Evolutionary conservation across 805 yeast species (phyloP).

Genomic region (Ogataea paradorogensis): DNA sequence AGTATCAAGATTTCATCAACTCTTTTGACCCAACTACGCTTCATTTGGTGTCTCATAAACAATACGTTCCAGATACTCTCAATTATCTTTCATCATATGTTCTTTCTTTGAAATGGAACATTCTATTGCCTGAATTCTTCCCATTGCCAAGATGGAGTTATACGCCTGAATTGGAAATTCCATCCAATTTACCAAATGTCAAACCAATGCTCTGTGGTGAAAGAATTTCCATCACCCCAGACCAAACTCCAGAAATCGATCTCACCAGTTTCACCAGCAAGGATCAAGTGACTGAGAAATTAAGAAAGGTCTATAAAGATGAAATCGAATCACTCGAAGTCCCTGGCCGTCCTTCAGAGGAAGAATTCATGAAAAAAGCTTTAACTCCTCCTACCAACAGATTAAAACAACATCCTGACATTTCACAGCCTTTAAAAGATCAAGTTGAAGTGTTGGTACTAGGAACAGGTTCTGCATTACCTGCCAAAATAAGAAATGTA

Average conservation of each 20-base stretch:
- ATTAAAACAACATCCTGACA: constrained; percentile 10
- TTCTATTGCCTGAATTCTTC: constrained; percentile 43
- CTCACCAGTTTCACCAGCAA: constrained; percentile 6
- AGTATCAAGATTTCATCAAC: constrained; percentile 49
- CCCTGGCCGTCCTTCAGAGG: constrained; percentile 5
- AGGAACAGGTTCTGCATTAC: constrained; percentile 93
- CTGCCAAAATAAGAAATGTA: constrained; percentile 82
- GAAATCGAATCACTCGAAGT: constrained; percentile 23
- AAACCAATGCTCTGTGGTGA: constrained; percentile 32
- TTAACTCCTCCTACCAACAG: neutral
- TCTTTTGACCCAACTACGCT: constrained; percentile 48
- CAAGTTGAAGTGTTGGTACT: constrained; percentile 69
- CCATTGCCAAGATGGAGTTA: constrained; percentile 39
- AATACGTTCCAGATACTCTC: constrained; percentile 58
- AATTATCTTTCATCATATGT: constrained; percentile 55
- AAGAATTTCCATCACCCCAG: constrained; percentile 21
- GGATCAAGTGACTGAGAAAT: constrained; percentile 24
- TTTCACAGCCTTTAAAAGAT: constrained; percentile 34
- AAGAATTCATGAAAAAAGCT: constrained; percentile 11
- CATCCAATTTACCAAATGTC: constrained; percentile 23
- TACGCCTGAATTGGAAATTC: constrained; percentile 28
- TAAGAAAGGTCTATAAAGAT: constrained; percentile 26
- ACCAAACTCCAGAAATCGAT: constrained; percentile 6
- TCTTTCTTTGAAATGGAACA: constrained; percentile 54
- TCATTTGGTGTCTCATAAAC: constrained; percentile 75